A percentile compares a stretch with the other conserved stretches of the same genome.
phyloP scores from a whole-genome alignment of 352 stramenopile genomes.

The Pythium phragmitis region DNA sequence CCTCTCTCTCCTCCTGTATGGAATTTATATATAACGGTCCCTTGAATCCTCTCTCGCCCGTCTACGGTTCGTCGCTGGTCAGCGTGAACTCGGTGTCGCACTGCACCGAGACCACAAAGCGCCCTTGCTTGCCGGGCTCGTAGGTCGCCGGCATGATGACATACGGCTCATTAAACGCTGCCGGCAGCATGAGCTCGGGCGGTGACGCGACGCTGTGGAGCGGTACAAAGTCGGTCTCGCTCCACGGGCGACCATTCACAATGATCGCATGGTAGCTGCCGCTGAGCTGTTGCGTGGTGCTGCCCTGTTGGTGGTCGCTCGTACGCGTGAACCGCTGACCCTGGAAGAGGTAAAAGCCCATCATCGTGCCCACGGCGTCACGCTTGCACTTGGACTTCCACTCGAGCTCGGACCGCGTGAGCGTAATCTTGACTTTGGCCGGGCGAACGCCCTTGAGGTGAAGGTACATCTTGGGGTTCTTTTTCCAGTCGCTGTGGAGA shows the following conservation, averaged over 20 bases:
- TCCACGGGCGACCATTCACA: conserved; percentile 72
- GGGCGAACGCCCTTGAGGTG: conserved; percentile 67
- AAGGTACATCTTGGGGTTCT: conserved; percentile 86
- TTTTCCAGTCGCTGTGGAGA: conserved; percentile 82
- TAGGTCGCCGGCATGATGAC: conserved; percentile 90
- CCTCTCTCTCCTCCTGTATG: neutral
- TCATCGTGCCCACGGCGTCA: conserved; percentile 87
- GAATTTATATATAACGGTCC: neutral
- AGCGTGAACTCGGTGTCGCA: conserved; percentile 84
- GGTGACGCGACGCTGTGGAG: conserved; percentile 72
- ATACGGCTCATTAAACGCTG: conserved; percentile 80
- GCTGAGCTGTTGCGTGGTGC: neutral
- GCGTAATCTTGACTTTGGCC: conserved; percentile 73
- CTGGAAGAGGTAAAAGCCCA: conserved; percentile 88
- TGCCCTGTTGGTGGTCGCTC: conserved; percentile 23
- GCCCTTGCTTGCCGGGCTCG: conserved; percentile 69
- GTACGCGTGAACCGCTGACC: conserved; percentile 40
- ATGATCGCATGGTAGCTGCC: conserved; percentile 38
- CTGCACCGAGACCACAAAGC: conserved; percentile 84
- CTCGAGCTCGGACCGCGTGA: conserved; percentile 80
- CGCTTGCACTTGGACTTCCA: conserved; percentile 82
- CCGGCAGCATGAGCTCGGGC: conserved; percentile 54
- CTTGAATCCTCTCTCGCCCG: neutral
- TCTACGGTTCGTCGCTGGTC: conserved; percentile 35
- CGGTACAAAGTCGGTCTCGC: conserved; percentile 84